Base-by-base conservation (phyloP, 106 monocot genomes). In the Apostasia shenzhenica region DNA sequence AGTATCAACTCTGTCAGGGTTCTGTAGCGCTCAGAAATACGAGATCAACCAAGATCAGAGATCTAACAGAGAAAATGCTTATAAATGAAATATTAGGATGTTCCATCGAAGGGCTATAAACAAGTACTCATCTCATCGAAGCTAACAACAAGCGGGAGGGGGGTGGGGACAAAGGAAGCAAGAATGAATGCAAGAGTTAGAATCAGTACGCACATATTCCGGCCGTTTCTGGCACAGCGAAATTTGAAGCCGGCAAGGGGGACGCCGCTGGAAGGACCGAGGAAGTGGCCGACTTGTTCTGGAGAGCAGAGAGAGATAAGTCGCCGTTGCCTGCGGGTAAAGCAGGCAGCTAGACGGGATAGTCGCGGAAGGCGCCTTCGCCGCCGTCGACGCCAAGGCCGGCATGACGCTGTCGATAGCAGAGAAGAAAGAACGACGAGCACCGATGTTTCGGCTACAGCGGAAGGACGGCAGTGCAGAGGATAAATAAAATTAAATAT, bases 1-100 rank as follows among this genome's bases (percentile, higher is more conserved):
- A 47, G 77, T 76, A 14, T 89, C 82, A n/a, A 65, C 76, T 8
- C 62, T 81, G 44, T 38, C 68, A 41, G 48, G 47, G 11, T 69
- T 37, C 72, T 80, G 59, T 53, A 58, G 55, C 69, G 43, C 54
- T 12, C 42, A 72, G 13, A 47, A 64, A 12, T 56, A 13, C 10
- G 13, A 56, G 57, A 46, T 42, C 6, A 45, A 57, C 1, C 44
- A 14, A 47, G 6, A 13, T 8, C 50, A 52, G 3, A 7, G 2
- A 52, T n/a, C 1, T 39, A 3, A 38, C 11, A n/a, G 41, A 53
- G 52, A 52, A 52, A 12, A 68, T 5, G 11, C 5, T 14, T 67
- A 67, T 6, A 9, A 10, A 3, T 51, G 48, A 9, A 48, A 8
- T 7, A 1, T 48, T 4, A 26, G 49, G 4, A 50, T 50, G 50